Percentiles rank a stretch among this genome's conserved stretches.
phyloP scores from a whole-genome alignment of 192 early-diverging fungal genomes.

The Coemansia sp. region DNA sequence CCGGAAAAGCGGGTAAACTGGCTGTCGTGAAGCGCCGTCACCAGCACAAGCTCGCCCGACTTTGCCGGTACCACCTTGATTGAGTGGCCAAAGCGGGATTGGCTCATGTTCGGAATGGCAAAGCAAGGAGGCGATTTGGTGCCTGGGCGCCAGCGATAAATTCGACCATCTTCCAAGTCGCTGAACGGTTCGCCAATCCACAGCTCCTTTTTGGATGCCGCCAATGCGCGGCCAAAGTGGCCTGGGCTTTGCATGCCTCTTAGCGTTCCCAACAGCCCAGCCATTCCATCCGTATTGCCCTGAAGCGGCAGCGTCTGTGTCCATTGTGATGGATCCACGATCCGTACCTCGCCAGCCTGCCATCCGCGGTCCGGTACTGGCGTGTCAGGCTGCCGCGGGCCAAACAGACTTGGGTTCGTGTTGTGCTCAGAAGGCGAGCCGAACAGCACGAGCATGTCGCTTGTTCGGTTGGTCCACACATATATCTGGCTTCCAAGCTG shows the following conservation, averaged over 20 bases:
- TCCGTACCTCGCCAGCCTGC: slow-evolving; percentile 53
- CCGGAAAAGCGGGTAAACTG: slow-evolving; percentile 43
- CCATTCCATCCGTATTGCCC: neutral
- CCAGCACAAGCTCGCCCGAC: slow-evolving; percentile 20
- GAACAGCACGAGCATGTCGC: slow-evolving; percentile 26
- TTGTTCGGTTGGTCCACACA: slow-evolving; percentile 22
- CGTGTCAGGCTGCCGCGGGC: slow-evolving; percentile 2
- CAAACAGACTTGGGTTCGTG: neutral
- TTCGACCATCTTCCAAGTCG: slow-evolving; percentile 33
- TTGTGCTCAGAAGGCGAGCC: slow-evolving; percentile 49
- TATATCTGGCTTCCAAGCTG: slow-evolving; percentile 53
- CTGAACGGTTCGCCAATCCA: slow-evolving; percentile 57
- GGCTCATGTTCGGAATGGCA: slow-evolving; percentile 13
- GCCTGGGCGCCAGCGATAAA: slow-evolving; percentile 33
- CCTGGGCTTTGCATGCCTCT: slow-evolving; percentile 45
- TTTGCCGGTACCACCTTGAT: slow-evolving; percentile 10
- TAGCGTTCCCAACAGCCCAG: slow-evolving; percentile 36
- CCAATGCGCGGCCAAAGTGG: slow-evolving; percentile 51
- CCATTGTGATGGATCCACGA: slow-evolving; percentile 40
- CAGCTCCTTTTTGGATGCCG: slow-evolving; percentile 21
- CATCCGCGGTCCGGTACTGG: slow-evolving; percentile 42
- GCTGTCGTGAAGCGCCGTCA: slow-evolving; percentile 46
- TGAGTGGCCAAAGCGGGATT: slow-evolving; percentile 29
- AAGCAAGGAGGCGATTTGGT: slow-evolving; percentile 26
- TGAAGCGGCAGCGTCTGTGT: neutral